Percentiles rank a stretch among this genome's conserved stretches.
Evolutionary conservation across 176 grass and related monocot species (phyloP).

Genomic region (Eragrostis nindensis): DNA sequence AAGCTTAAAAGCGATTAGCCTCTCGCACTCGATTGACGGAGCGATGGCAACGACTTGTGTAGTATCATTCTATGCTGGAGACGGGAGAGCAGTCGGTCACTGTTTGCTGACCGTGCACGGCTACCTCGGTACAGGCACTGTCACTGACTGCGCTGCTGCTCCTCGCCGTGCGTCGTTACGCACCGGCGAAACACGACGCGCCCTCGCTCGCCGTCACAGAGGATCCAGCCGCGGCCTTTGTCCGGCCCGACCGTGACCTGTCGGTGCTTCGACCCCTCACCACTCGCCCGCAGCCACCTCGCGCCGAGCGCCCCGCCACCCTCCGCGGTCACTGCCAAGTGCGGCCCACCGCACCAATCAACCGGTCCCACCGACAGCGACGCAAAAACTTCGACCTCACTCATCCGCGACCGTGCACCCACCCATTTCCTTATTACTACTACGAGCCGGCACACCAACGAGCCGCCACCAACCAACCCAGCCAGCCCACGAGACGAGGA

Average conservation of each 20-base stretch:
- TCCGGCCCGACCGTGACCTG: not conserved
- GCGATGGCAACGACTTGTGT: not conserved
- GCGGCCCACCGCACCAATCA: not conserved
- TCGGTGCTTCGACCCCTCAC: slow-evolving; percentile 42
- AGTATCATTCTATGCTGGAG: too few species aligned
- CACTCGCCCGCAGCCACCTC: not conserved
- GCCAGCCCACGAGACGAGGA: not conserved
- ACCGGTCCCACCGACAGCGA: not conserved
- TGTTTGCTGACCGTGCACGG: slow-evolving; percentile 1
- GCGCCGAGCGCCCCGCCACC: not conserved
- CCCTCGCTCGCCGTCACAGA: not conserved
- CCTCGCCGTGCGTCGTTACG: slow-evolving; percentile 7
- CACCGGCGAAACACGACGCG: not conserved
- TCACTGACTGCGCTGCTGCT: not conserved
- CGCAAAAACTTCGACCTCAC: not conserved
- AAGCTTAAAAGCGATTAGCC: not conserved
- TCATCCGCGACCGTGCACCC: slow-evolving; percentile 15
- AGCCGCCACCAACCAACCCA: slow-evolving; percentile 26
- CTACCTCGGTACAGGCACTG: not conserved
- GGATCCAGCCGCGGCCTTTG: not conserved
- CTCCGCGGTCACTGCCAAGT: not conserved
- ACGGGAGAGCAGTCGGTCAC: not conserved
- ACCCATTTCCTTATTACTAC: not conserved
- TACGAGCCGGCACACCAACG: too few species aligned
- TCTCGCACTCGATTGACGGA: not conserved